Conservation (phyloP, 2,329 filamentous ascomycete genomes). For the Fusarium heterosporum region DNA sequence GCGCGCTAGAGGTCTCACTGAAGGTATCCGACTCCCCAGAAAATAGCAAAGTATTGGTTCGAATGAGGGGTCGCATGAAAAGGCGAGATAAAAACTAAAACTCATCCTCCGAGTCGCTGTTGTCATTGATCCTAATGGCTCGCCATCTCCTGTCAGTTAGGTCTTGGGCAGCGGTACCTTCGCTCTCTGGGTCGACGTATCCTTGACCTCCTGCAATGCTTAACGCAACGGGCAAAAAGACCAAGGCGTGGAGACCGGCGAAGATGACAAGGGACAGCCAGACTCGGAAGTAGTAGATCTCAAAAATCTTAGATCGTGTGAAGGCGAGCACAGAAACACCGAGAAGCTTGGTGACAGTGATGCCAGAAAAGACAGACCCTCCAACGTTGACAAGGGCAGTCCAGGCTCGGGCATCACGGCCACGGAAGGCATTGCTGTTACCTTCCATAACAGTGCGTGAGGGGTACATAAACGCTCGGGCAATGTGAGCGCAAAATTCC, state of each 20-base stretch:
- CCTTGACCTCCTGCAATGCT: constrained; percentile 88
- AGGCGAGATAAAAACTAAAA: constrained; percentile 49
- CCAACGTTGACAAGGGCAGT: constrained; percentile 95
- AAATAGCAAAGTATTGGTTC: neutral
- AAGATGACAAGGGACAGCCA: constrained; percentile 94
- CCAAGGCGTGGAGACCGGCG: constrained; percentile 86
- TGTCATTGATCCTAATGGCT: constrained; percentile 79
- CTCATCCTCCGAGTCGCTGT: constrained; percentile 80
- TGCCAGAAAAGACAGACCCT: constrained; percentile 93
- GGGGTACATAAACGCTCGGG: constrained; percentile 95
- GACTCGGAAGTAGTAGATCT: constrained; percentile 98
- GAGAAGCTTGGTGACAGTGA: constrained; percentile 94
- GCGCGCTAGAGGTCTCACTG: neutral
- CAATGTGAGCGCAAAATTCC: constrained; percentile 97
- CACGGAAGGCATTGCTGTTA: constrained; percentile 81
- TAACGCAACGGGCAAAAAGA: constrained; percentile 91
- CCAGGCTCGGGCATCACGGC: constrained; percentile 88
- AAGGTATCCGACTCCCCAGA: neutral
- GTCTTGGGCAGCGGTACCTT: constrained; percentile 91
- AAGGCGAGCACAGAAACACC: constrained; percentile 94
- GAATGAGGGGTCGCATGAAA: constrained; percentile 7
- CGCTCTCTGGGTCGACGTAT: constrained; percentile 87
- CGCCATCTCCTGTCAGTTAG: constrained; percentile 82
- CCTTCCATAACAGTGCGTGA: constrained; percentile 81
- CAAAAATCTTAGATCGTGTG: constrained; percentile 97